phyloP scores from a whole-genome alignment of 768 basidiomycete species.

The Kwoniella bestiolae region DNA sequence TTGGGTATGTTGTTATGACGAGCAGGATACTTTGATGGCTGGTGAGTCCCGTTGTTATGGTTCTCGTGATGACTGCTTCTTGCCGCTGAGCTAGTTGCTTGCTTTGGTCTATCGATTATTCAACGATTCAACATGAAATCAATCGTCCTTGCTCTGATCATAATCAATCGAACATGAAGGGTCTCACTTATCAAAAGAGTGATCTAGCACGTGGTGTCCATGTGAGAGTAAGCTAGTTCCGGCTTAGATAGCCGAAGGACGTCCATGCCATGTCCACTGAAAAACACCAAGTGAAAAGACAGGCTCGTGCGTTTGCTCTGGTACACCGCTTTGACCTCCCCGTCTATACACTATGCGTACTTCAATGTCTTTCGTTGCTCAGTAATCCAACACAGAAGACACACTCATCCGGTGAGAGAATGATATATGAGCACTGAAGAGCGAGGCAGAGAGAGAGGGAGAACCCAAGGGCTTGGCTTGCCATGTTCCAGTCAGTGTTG shows the following conservation, averaged over 20 bases:
- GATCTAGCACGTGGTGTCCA: neutral
- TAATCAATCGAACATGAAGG: constrained; percentile 1
- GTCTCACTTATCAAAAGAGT: neutral
- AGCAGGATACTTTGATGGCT: neutral
- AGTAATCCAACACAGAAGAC: too few relatives aligned
- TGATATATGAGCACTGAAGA: too few relatives aligned
- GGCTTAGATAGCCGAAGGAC: constrained; percentile 4
- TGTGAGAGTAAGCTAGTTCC: neutral
- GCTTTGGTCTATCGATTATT: too few relatives aligned
- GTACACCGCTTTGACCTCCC: neutral
- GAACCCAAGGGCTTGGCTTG: constrained; percentile 6
- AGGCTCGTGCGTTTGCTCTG: constrained; percentile 1
- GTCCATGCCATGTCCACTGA: neutral
- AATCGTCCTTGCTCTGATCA: neutral
- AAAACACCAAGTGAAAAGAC: neutral
- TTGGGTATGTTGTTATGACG: neutral
- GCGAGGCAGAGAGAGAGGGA: too few relatives aligned
- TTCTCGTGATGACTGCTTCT: neutral
- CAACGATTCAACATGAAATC: neutral
- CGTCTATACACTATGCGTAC: neutral
- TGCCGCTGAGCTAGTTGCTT: neutral
- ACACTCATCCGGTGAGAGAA: too few relatives aligned
- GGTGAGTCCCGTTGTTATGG: neutral
- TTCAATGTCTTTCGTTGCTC: too few relatives aligned
- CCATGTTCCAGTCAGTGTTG: constrained; percentile 11